A percentile compares a stretch with the other conserved stretches of the same genome.
phyloP scores from a whole-genome alignment of 1,284 basidiomycete species.

The Rhodotorula sp. region DNA sequence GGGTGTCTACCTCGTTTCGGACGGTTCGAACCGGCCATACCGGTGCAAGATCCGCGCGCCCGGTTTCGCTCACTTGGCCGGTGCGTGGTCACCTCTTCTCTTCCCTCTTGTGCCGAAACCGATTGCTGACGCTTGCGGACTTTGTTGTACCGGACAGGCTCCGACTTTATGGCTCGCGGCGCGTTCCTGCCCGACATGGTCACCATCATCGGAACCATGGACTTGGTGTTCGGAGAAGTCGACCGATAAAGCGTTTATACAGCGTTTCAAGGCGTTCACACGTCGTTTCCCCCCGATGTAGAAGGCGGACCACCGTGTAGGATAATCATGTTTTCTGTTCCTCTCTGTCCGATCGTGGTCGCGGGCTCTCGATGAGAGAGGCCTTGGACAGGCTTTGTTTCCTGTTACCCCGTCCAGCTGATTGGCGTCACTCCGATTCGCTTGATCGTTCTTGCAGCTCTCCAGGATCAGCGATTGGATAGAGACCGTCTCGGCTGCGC shows the following conservation, averaged over 20 bases:
- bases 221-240: constrained; percentile 72
- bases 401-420: too few species aligned
- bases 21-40: constrained; percentile 85
- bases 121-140: background rate
- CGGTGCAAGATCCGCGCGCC: constrained; percentile 88
- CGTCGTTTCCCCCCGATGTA: too few species aligned
- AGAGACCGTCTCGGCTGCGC: too few species aligned
- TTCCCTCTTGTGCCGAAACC: too few species aligned
- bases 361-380: too few species aligned
- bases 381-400: too few species aligned
- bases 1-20: constrained; percentile 88
- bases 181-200: constrained; percentile 89
- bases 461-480: too few species aligned
- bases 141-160: constrained; percentile 72
- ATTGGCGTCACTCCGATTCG: too few species aligned
- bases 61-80: constrained; percentile 54
- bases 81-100: background rate
- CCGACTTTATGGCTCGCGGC: constrained; percentile 83
- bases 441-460: too few species aligned
- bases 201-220: constrained; percentile 68
- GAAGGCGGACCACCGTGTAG: too few species aligned
- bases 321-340: too few species aligned
- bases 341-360: too few species aligned
- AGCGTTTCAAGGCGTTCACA: background rate
- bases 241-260: constrained; percentile 28